Evolutionary conservation across 495 filamentous ascomycete species (phyloP), one percentile per base, ranked within the genome.

Genomic region (Penicillium riverlandense): DNA sequence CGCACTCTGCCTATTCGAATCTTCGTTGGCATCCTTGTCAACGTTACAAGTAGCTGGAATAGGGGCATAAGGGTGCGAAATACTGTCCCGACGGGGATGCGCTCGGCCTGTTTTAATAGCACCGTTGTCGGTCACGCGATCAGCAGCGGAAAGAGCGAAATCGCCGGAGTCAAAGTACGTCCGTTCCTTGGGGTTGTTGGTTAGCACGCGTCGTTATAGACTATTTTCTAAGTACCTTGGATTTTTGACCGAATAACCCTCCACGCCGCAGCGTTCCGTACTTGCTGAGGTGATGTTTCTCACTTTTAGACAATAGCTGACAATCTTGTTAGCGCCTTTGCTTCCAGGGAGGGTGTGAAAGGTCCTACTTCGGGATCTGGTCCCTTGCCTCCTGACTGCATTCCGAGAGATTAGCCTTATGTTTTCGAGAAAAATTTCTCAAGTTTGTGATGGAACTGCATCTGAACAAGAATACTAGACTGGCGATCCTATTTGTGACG

Each of bases 151-250:
- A 53, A 62, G 47, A 44, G 61, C 61, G 9, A 54, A 57, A 39
- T 65, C 58, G 33, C 61, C 58, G 7, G 58, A 65, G 54, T 65
- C 61, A 43, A 65, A 62, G 43, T 62, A 65, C 0, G 29, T 54
- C 31, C 61, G 56, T 47, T 60, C 39, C 58, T 62, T 40, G 11
- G 4, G 14, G 9, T 50, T 41, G 11, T 48, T 39, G 38, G 40
- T 46, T 16, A 51, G 40, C 11, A 14, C 32, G 12, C 11, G 28
- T 43, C 27, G 15, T 35, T 32, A n/a, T 32, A 44, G 12, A 44
- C 1, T 12, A 27, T 32, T 41, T n/a, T 15, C 7, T 13, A 45
- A 43, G 31, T 50, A 50, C 51, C 51, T 50, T 54, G 4, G 43
- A 41, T 30, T 50, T 31, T 38, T 47, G 37, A 12, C 15, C 38